Evolutionary conservation across 768 basidiomycete species (phyloP).

Genomic region (Wakefieldia striispora): DNA sequence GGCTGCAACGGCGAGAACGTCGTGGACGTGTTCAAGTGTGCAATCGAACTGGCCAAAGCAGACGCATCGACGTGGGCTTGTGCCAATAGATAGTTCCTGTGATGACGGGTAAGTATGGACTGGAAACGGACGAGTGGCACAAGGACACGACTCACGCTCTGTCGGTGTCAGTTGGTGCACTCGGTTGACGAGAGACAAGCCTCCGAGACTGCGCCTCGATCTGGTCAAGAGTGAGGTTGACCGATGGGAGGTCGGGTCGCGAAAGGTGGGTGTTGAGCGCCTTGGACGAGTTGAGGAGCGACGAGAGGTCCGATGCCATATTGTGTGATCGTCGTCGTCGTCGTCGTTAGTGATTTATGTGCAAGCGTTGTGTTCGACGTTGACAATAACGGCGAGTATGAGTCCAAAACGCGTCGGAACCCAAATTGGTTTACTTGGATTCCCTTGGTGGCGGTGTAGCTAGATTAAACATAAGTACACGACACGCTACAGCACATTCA

Average conservation of each 20-base stretch:
- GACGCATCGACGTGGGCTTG: slow-evolving; percentile 93
- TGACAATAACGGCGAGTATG: not conserved
- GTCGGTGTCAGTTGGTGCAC: slow-evolving; percentile 60
- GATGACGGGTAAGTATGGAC: slow-evolving; percentile 3
- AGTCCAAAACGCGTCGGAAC: no score
- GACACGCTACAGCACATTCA: no score
- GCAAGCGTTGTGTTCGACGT: not conserved
- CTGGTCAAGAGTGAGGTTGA: slow-evolving; percentile 90
- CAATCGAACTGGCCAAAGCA: slow-evolving; percentile 80
- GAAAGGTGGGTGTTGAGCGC: slow-evolving; percentile 76
- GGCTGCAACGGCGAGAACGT: slow-evolving; percentile 91
- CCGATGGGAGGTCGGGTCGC: slow-evolving; percentile 79
- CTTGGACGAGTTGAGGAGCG: slow-evolving; percentile 68
- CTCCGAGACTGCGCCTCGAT: slow-evolving; percentile 90
- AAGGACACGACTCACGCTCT: slow-evolving; percentile 56
- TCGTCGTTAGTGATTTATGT: not conserved
- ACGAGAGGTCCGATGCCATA: slow-evolving; percentile 53
- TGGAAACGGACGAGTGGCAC: slow-evolving; percentile 5
- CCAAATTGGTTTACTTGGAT: no score
- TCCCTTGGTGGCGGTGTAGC: no score
- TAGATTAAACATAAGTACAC: no score
- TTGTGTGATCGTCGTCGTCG: not conserved
- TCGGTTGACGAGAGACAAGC: slow-evolving; percentile 71
- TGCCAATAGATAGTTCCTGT: slow-evolving; percentile 87
- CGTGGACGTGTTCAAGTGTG: slow-evolving; percentile 73